Conservation (phyloP, 2,329 filamentous ascomycete species). For the Fusarium tricinctum region DNA sequence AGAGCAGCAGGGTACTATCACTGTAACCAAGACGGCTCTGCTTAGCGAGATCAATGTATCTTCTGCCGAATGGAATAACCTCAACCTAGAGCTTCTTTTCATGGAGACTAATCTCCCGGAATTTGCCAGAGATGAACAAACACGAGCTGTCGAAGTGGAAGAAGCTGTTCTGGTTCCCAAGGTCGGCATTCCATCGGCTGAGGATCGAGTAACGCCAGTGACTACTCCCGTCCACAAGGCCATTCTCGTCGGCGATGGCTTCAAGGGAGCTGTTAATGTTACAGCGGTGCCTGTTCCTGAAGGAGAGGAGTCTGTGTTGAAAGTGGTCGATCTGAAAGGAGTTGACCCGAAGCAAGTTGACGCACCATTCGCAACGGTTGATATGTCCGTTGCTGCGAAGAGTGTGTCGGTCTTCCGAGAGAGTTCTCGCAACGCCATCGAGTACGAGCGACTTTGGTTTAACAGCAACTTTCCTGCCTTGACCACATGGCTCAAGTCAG, state of each 20-base stretch:
- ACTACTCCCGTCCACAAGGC: slow-evolving; percentile 88
- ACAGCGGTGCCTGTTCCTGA: slow-evolving; percentile 59
- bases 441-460: slow-evolving; percentile 82
- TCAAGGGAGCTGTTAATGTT: slow-evolving; percentile 74
- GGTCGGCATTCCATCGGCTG: slow-evolving; percentile 77
- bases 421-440: slow-evolving; percentile 76
- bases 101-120: slow-evolving; percentile 63
- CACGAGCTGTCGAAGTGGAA: slow-evolving; percentile 59
- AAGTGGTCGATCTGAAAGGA: slow-evolving; percentile 70
- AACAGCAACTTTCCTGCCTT: slow-evolving; percentile 77
- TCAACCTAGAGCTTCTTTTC: slow-evolving; percentile 75
- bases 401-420: slow-evolving; percentile 77
- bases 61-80: slow-evolving; percentile 71
- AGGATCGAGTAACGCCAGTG: slow-evolving; percentile 75
- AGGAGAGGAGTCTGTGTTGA: slow-evolving; percentile 61
- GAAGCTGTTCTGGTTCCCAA: slow-evolving; percentile 82
- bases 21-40: slow-evolving; percentile 54
- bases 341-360: slow-evolving; percentile 56
- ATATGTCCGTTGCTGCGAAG: slow-evolving; percentile 72
- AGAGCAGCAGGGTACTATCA: slow-evolving; percentile 50
- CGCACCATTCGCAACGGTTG: slow-evolving; percentile 69
- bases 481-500: slow-evolving; percentile 73
- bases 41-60: slow-evolving; percentile 73
- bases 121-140: slow-evolving; percentile 50
- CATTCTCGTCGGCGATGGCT: slow-evolving; percentile 79